Percentiles rank a stretch among this genome's conserved stretches.
Evolutionary conservation across 805 yeast genomes (phyloP).

Genomic region (Lachancea mirantina): DNA sequence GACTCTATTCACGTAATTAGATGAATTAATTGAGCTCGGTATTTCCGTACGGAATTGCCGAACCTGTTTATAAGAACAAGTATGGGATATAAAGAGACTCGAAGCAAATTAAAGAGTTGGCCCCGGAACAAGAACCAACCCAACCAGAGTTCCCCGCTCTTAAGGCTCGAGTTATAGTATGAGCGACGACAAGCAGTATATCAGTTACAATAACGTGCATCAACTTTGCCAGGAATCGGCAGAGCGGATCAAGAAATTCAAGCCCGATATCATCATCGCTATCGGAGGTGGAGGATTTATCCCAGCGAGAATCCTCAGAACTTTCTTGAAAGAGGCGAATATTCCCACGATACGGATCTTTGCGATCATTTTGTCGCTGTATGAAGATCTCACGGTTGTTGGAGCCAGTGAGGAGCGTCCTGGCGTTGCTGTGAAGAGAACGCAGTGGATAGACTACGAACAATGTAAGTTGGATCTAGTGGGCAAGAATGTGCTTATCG

Average conservation of each 20-base stretch:
- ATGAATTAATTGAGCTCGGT: too few relatives aligned
- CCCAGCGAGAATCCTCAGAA: conserved; percentile 92
- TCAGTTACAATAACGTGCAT: conserved; percentile 75
- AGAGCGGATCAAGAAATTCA: conserved; percentile 55
- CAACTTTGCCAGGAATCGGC: conserved; percentile 62
- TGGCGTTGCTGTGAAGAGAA: conserved; percentile 67
- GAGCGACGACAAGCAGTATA: conserved; percentile 50
- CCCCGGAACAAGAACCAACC: not conserved
- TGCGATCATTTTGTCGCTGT: conserved; percentile 88
- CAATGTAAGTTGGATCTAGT: conserved; percentile 52
- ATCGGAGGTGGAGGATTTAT: conserved; percentile 98
- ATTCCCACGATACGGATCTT: conserved; percentile 85
- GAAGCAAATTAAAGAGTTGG: not conserved
- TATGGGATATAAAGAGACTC: not conserved
- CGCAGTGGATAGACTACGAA: conserved; percentile 77
- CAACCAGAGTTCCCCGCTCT: not conserved
- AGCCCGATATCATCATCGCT: conserved; percentile 88
- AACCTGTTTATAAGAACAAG: not conserved
- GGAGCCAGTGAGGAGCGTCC: conserved; percentile 49
- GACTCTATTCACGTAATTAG: too few relatives aligned
- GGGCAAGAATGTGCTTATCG: conserved; percentile 64
- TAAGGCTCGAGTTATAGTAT: conserved; percentile 14
- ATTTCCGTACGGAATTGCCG: conserved; percentile 1
- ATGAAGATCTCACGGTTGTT: conserved; percentile 68
- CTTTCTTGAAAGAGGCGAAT: conserved; percentile 84